Conservation (phyloP, 768 basidiomycete species). For the Tricholomella constricta region DNA sequence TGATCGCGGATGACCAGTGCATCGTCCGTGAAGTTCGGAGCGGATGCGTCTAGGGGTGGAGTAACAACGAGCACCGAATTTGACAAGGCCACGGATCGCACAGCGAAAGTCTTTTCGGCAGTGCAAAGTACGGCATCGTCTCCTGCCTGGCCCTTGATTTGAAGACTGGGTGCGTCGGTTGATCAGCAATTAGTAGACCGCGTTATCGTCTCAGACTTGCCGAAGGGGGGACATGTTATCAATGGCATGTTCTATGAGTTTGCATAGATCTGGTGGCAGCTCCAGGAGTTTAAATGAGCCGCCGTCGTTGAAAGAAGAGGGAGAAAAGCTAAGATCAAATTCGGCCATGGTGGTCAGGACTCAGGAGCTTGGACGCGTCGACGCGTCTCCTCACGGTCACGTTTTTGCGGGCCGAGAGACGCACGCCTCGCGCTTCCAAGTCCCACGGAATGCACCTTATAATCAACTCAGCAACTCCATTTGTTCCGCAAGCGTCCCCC, state of each 20-base stretch:
- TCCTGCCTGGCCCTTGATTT: constrained; percentile 76
- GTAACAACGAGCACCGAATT: constrained; percentile 83
- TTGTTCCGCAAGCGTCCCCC: constrained; percentile 11
- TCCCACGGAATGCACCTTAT: constrained; percentile 2
- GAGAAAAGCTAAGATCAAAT: constrained; percentile 54
- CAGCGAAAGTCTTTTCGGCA: constrained; percentile 69
- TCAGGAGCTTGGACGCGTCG: not conserved
- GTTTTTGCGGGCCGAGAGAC: not conserved
- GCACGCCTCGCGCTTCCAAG: not conserved
- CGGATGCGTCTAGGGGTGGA: constrained; percentile 38
- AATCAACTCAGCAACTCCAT: not conserved
- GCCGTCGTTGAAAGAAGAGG: constrained; percentile 45
- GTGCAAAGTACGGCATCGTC: constrained; percentile 95
- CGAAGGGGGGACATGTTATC: constrained; percentile 32
- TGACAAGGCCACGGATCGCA: constrained; percentile 87
- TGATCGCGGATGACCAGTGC: constrained; percentile 75
- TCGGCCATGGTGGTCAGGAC: constrained; percentile 39
- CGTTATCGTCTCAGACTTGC: constrained; percentile 27
- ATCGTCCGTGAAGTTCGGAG: constrained; percentile 34
- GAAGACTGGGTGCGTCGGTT: constrained; percentile 46
- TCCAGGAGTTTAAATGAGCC: constrained; percentile 72
- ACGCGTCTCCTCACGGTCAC: not conserved
- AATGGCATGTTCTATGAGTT: constrained; percentile 56
- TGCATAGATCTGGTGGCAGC: constrained; percentile 68
- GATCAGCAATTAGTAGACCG: not conserved